phyloP scores from a whole-genome alignment of 2,329 filamentous ascomycete genomes.

The Canariomyces notabilis region DNA sequence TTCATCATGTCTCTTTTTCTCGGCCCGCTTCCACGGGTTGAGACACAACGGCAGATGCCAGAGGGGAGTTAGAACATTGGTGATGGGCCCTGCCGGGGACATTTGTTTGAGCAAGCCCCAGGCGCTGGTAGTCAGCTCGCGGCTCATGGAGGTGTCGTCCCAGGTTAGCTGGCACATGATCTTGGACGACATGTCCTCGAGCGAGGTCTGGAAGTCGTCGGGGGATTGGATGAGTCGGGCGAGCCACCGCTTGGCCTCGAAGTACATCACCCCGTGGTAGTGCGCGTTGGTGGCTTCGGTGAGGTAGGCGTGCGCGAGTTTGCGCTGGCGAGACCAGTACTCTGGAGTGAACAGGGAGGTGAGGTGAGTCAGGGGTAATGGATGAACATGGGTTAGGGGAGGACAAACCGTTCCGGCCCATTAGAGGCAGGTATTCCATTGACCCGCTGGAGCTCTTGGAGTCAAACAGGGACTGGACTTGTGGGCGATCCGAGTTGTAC shows the following conservation, averaged over 20 bases:
- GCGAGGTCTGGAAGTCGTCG: conserved; percentile 44
- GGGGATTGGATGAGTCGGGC: conserved; percentile 44
- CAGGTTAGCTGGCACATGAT: conserved; percentile 50
- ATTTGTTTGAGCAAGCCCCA: conserved; percentile 54
- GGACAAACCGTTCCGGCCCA: conserved; percentile 49
- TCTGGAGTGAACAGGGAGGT: conserved; percentile 19
- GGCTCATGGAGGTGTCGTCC: conserved; percentile 46
- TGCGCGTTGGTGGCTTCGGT: conserved; percentile 34
- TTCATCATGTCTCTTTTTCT: conserved; percentile 48
- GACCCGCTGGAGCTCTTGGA: conserved; percentile 50
- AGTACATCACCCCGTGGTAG: conserved; percentile 41
- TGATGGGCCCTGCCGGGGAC: conserved; percentile 53
- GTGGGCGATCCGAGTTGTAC: conserved; percentile 44
- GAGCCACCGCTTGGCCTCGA: conserved; percentile 50
- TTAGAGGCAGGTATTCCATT: conserved; percentile 52
- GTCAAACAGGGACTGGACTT: conserved; percentile 47
- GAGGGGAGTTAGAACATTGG: conserved; percentile 50
- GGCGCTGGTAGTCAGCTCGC: conserved; percentile 45
- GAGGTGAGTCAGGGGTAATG: not conserved
- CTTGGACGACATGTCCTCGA: conserved; percentile 55
- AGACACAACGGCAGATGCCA: conserved; percentile 46
- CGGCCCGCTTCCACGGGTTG: conserved; percentile 51
- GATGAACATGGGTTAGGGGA: not conserved
- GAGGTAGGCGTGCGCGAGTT: conserved; percentile 47
- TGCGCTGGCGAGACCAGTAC: conserved; percentile 52